These are phyloP conservation scores for Phialocephala sp. DNA, from an alignment of 2,329 filamentous ascomycete genomes.

Conservation along the genomic window DNA sequence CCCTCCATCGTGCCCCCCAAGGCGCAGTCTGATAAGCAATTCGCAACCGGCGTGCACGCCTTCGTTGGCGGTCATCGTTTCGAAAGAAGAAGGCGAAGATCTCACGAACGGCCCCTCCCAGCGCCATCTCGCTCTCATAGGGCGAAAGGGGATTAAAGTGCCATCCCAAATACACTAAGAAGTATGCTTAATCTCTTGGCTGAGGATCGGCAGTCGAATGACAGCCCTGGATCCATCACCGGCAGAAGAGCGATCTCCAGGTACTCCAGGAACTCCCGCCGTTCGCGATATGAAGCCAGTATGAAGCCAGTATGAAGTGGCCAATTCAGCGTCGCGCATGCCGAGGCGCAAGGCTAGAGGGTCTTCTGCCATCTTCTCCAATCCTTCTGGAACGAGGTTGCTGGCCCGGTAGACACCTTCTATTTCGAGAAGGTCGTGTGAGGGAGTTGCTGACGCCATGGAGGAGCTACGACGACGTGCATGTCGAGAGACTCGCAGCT, in stretches of 20 bases:
- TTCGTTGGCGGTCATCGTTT: conserved; percentile 29
- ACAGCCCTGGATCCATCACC: conserved; percentile 16
- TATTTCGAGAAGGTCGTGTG: conserved; percentile 15
- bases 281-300: conserved; percentile 7
- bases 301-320: too few relatives aligned
- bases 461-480: background rate
- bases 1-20: conserved; percentile 11
- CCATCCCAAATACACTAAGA: conserved; percentile 20
- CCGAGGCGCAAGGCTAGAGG: conserved; percentile 11
- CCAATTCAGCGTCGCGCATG: conserved; percentile 25
- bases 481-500: conserved; percentile 9
- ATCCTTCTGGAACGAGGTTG: conserved; percentile 21
- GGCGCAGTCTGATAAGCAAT: conserved; percentile 20
- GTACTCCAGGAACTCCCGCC: conserved; percentile 14
- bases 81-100: conserved; percentile 30
- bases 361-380: conserved; percentile 8
- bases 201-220: conserved; percentile 34
- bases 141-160: conserved; percentile 25
- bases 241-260: conserved; percentile 24
- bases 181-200: conserved; percentile 22
- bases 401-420: conserved; percentile 19
- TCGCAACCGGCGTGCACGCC: conserved; percentile 20
- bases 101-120: conserved; percentile 18
- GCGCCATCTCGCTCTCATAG: conserved; percentile 23
- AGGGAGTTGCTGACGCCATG: background rate